Evolutionary conservation across 345 rosid species (phyloP).

Genomic region (Citrus medica): DNA sequence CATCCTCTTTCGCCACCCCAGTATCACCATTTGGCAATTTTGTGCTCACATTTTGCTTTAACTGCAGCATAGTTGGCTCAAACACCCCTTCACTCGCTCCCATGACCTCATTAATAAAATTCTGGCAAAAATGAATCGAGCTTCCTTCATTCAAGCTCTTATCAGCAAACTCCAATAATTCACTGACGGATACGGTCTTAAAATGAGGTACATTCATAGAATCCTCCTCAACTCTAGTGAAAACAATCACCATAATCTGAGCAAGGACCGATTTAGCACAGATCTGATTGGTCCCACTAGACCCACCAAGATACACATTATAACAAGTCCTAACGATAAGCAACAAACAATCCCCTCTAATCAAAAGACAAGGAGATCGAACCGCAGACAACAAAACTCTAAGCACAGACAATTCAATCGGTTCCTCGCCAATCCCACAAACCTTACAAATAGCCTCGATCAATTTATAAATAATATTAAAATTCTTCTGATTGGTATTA

Average conservation of each 20-base stretch:
- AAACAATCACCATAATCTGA: constrained; percentile 74
- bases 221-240: constrained; percentile 71
- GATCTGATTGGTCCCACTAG: constrained; percentile 86
- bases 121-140: constrained; percentile 73
- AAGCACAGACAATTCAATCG: constrained; percentile 68
- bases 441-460: constrained; percentile 55
- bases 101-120: constrained; percentile 65
- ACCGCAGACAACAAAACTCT: constrained; percentile 74
- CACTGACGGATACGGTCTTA: constrained; percentile 58
- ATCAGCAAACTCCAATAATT: constrained; percentile 75
- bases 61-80: constrained; percentile 37
- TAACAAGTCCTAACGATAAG: constrained; percentile 81
- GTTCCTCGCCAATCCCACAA: constrained; percentile 69
- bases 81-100: constrained; percentile 57
- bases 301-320: constrained; percentile 81
- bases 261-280: constrained; percentile 91
- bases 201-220: constrained; percentile 40
- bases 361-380: constrained; percentile 64
- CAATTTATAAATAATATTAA: constrained; percentile 31
- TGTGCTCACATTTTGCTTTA: constrained; percentile 22
- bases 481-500: neutral
- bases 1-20: constrained; percentile 17
- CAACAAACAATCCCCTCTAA: constrained; percentile 80
- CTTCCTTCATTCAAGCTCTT: constrained; percentile 90
- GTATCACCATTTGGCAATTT: constrained; percentile 43